phyloP scores from a whole-genome alignment of 2,329 filamentous ascomycete species.

The Sporothrix mexicana region DNA sequence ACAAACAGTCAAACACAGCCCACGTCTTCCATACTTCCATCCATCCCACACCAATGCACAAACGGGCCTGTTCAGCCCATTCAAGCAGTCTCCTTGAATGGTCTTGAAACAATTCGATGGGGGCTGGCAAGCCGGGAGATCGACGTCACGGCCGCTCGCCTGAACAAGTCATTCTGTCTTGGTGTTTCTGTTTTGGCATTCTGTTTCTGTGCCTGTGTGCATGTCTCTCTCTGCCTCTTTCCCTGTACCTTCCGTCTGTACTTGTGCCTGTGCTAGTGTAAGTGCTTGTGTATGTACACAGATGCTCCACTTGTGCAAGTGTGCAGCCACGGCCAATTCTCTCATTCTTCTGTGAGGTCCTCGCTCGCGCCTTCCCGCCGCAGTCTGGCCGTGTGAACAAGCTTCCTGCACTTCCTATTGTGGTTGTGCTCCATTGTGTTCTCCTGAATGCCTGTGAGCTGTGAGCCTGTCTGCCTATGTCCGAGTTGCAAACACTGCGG shows the following conservation, averaged over 20 bases:
- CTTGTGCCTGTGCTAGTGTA: constrained; percentile 6
- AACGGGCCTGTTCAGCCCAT: constrained; percentile 1
- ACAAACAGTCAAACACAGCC: background rate
- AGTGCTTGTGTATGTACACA: background rate
- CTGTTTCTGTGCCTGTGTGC: background rate
- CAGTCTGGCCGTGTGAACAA: constrained; percentile 11
- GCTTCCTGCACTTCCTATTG: background rate
- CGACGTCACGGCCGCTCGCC: constrained; percentile 11
- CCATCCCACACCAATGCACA: background rate
- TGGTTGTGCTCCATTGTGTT: background rate
- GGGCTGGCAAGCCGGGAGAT: constrained; percentile 1
- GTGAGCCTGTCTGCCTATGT: background rate
- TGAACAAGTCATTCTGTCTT: constrained; percentile 7
- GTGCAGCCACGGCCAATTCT: background rate
- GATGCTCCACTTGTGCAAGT: background rate
- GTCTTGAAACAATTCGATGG: constrained; percentile 21
- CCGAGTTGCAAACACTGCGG: background rate
- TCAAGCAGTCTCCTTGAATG: constrained; percentile 1
- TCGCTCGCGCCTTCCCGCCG: constrained; percentile 21
- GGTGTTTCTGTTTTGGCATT: no score
- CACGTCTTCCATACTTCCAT: background rate
- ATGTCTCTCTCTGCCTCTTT: background rate
- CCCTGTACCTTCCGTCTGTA: background rate
- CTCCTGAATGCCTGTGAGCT: background rate
- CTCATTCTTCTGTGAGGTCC: background rate